Evolutionary conservation across 169 alveolate species (phyloP).

Genomic region (Eimeria acervulina): DNA sequence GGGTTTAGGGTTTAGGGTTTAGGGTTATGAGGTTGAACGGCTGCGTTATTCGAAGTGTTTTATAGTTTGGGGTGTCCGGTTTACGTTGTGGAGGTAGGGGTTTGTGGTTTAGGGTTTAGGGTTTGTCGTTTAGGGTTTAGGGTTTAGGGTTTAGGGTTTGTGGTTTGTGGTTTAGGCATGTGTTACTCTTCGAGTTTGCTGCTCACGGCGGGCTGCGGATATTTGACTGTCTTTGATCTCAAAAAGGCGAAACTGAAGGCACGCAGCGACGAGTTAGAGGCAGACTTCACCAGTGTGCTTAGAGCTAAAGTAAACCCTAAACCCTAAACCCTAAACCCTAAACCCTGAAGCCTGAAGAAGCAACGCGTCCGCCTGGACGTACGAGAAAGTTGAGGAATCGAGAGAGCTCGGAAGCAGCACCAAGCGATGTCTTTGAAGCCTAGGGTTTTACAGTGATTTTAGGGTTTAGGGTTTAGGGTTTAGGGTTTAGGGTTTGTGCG

Average conservation of each 20-base stretch:
- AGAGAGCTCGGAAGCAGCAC: neutral
- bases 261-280: constrained; percentile 69
- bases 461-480: neutral
- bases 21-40: neutral
- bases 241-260: constrained; percentile 2
- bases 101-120: neutral
- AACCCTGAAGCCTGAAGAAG: neutral
- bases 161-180: too few relatives aligned
- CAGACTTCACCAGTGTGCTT: constrained; percentile 34
- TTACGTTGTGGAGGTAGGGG: too few relatives aligned
- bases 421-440: neutral
- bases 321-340: neutral
- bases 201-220: constrained; percentile 63
- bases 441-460: neutral
- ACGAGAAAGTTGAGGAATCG: too few relatives aligned
- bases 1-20: neutral
- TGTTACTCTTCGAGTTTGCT: neutral
- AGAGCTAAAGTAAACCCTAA: constrained; percentile 24
- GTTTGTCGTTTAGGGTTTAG: too few relatives aligned
- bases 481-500: neutral
- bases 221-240: constrained; percentile 58
- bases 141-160: too few relatives aligned
- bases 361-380: neutral
- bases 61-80: too few relatives aligned
- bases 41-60: neutral